A percentile compares a stretch with the other conserved stretches of the same genome.
phyloP scores from a whole-genome alignment of 805 yeast species.

The Candida vartiovaarae region DNA sequence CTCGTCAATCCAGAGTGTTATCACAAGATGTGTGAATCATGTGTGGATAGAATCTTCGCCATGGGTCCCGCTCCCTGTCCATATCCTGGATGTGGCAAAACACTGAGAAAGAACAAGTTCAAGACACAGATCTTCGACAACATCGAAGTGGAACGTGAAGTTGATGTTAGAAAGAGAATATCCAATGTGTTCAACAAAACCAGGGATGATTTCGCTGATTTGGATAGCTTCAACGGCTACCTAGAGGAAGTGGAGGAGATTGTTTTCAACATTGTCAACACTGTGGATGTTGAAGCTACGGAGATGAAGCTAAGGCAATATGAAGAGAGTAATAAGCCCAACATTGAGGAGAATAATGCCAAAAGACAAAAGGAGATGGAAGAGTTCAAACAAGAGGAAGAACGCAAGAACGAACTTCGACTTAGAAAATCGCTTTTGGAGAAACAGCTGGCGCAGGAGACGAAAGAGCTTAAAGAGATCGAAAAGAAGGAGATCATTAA shows the following conservation, averaged over 20 bases:
- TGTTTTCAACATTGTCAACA: conserved; percentile 67
- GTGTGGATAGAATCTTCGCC: conserved; percentile 92
- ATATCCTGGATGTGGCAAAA: conserved; percentile 83
- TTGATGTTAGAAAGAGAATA: conserved; percentile 81
- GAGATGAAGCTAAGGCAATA: conserved; percentile 60
- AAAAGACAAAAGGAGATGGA: conserved; percentile 66
- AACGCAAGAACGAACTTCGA: conserved; percentile 62
- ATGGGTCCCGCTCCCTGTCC: conserved; percentile 98
- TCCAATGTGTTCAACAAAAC: conserved; percentile 73
- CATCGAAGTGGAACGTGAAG: conserved; percentile 81
- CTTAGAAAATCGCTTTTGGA: conserved; percentile 44
- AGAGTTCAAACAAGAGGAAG: conserved; percentile 54
- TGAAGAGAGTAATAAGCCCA: conserved; percentile 66
- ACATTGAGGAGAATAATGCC: conserved; percentile 70
- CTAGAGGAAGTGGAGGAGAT: conserved; percentile 79
- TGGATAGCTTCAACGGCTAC: conserved; percentile 64
- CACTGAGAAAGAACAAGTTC: conserved; percentile 79
- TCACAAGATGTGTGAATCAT: conserved; percentile 94
- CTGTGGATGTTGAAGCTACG: conserved; percentile 60
- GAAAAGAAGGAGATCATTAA: conserved; percentile 52
- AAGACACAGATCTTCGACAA: conserved; percentile 93
- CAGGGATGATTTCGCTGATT: conserved; percentile 55
- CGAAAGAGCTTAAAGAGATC: conserved; percentile 43
- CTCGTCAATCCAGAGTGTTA: conserved; percentile 96
- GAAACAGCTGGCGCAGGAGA: conserved; percentile 58